Percentiles rank a stretch among this genome's conserved stretches.
These are phyloP conservation scores for Diutina mesorugosa DNA, from an alignment of 1,139 yeast species.

Conservation along the genomic window DNA sequence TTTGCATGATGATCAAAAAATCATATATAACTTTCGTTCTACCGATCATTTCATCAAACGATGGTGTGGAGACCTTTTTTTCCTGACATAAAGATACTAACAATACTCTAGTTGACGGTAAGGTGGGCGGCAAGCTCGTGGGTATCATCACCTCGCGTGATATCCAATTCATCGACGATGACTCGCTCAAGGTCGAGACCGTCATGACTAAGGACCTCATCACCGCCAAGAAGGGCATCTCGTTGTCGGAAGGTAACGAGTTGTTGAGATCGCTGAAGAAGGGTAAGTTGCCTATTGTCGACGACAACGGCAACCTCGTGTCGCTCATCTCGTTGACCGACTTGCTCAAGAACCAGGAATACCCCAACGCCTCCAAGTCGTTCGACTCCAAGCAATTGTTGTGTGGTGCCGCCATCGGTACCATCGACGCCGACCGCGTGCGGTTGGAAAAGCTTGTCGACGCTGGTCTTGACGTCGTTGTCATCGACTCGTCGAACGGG, in stretches of 20 bases:
- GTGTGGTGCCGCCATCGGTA: constrained; percentile 98
- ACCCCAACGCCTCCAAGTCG: constrained; percentile 91
- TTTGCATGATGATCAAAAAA: constrained; percentile 47
- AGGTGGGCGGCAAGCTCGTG: constrained; percentile 75
- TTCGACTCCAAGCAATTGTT: constrained; percentile 87
- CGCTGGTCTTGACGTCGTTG: constrained; percentile 96
- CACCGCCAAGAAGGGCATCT: constrained; percentile 74
- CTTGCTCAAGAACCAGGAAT: constrained; percentile 88
- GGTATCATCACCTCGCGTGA: constrained; percentile 98
- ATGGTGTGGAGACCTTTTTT: constrained; percentile 74
- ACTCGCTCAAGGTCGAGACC: constrained; percentile 46
- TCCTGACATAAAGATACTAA: constrained; percentile 24
- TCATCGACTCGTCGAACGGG: constrained; percentile 95
- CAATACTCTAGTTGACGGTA: constrained; percentile 54
- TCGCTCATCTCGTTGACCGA: constrained; percentile 92
- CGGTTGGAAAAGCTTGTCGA: constrained; percentile 78
- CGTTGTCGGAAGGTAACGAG: constrained; percentile 77
- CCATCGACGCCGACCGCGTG: constrained; percentile 76
- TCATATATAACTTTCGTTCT: constrained; percentile 94
- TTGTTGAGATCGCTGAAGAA: constrained; percentile 86
- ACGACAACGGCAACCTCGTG: constrained; percentile 59
- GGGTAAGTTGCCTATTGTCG: constrained; percentile 95
- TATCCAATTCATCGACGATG: constrained; percentile 84
- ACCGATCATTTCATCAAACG: constrained; percentile 90
- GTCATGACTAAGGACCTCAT: constrained; percentile 86